phyloP scores from a whole-genome alignment of 1,284 basidiomycete species.

The Moesziomyces sp. region DNA sequence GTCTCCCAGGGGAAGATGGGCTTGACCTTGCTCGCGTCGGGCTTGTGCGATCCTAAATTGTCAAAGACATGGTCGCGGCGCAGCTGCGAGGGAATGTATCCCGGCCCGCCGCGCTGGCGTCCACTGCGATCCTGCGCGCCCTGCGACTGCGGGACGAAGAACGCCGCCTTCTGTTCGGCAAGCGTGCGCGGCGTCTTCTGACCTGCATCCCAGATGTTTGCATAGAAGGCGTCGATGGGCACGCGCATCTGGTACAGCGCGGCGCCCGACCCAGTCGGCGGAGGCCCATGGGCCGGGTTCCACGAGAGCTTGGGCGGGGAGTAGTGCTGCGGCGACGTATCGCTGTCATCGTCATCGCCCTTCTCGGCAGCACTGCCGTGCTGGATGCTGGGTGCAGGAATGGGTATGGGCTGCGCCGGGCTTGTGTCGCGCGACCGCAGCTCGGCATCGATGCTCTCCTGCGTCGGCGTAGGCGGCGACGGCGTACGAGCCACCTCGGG shows the following conservation, averaged over 20 bases:
- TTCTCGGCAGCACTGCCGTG: not conserved
- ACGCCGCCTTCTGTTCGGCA: conserved; percentile 60
- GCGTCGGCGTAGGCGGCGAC: conserved; percentile 46
- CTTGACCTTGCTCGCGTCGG: conserved; percentile 79
- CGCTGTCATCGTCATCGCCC: conserved; percentile 8
- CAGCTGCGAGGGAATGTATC: conserved; percentile 72
- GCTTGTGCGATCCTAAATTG: conserved; percentile 70
- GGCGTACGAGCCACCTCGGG: conserved; percentile 57
- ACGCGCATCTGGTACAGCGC: conserved; percentile 69
- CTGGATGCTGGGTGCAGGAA: conserved; percentile 12
- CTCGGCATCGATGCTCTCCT: conserved; percentile 33
- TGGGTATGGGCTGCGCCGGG: conserved; percentile 4
- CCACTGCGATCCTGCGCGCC: conserved; percentile 11
- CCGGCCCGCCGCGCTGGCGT: conserved; percentile 28
- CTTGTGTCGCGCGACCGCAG: conserved; percentile 3
- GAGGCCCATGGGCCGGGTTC: conserved; percentile 70
- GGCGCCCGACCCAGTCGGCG: conserved; percentile 68
- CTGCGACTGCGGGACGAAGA: conserved; percentile 72
- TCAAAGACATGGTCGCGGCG: conserved; percentile 73
- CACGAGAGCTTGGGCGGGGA: conserved; percentile 68
- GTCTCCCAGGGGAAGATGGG: conserved; percentile 94
- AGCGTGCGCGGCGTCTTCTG: conserved; percentile 26
- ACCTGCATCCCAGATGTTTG: conserved; percentile 71
- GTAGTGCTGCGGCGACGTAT: conserved; percentile 36
- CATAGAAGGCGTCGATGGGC: conserved; percentile 69